A percentile compares a stretch with the other conserved stretches of the same genome.
Conservation (phyloP, 306 rosid species). For the Sindora glabra region DNA sequence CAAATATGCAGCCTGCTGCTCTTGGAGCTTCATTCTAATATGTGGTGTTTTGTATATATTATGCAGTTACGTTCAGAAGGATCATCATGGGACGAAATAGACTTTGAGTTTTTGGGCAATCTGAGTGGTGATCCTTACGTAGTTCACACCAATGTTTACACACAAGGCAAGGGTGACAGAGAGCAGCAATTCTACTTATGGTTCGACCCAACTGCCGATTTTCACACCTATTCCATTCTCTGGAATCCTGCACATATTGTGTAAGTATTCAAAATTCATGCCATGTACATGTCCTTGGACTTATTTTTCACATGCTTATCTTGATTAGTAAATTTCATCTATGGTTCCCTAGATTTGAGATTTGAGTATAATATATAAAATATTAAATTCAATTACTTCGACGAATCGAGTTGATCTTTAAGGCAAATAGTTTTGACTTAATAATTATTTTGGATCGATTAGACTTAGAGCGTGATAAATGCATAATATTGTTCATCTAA, state of each 20-base stretch:
- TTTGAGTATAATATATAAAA: no score
- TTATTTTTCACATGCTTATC: no score
- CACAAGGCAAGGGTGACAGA: slow-evolving; percentile 57
- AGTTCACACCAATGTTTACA: slow-evolving; percentile 58
- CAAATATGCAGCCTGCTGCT: background rate
- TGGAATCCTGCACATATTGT: slow-evolving; percentile 55
- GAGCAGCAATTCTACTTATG: slow-evolving; percentile 66
- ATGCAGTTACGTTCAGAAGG: slow-evolving; percentile 35
- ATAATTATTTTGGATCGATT: no score
- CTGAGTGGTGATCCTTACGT: slow-evolving; percentile 60
- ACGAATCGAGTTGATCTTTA: background rate
- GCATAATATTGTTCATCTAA: no score
- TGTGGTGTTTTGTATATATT: background rate
- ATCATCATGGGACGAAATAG: slow-evolving; percentile 51
- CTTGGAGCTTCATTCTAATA: background rate
- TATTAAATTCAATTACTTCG: background rate
- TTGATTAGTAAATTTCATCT: no score
- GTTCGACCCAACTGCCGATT: slow-evolving; percentile 71
- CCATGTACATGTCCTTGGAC: no score
- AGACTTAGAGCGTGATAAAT: no score
- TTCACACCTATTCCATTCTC: slow-evolving; percentile 60
- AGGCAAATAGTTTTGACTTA: no score
- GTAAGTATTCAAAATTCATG: slow-evolving; percentile 22
- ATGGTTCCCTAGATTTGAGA: no score
- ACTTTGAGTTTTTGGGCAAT: slow-evolving; percentile 68